Evolutionary conservation across 495 filamentous ascomycete species (phyloP).

Genomic region (Aspergillus cristatus): DNA sequence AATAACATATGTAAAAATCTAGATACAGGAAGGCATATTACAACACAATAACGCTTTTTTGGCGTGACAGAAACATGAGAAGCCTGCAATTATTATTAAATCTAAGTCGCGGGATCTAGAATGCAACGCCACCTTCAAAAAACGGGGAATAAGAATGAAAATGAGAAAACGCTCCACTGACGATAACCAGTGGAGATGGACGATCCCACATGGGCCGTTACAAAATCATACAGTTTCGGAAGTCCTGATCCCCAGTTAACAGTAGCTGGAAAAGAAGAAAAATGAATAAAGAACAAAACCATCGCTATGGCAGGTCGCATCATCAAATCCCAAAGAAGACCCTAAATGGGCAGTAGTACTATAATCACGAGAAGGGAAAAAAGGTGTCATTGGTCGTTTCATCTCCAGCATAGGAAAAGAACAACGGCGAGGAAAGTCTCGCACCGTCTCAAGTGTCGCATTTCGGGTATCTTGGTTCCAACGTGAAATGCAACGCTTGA

Average conservation of each 20-base stretch:
- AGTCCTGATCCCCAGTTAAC: not conserved
- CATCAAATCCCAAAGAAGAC: too few species aligned
- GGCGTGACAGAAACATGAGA: not conserved
- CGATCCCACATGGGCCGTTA: constrained; percentile 6
- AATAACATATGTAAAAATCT: not conserved
- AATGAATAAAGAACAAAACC: constrained; percentile 3
- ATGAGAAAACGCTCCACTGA: not conserved
- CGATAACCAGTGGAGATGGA: constrained; percentile 1
- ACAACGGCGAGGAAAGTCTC: too few species aligned
- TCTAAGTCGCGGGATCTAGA: constrained; percentile 14
- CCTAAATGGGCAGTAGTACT: too few species aligned
- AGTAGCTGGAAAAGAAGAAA: not conserved
- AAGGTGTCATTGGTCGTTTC: constrained; percentile 13
- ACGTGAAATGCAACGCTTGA: constrained; percentile 2
- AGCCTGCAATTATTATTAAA: constrained; percentile 16
- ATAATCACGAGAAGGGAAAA: constrained; percentile 11
- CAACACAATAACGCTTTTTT: constrained; percentile 1
- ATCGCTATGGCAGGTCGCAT: too few species aligned
- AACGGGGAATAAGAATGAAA: not conserved
- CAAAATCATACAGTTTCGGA: constrained; percentile 12
- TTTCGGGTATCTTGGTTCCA: too few species aligned
- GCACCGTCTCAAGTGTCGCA: too few species aligned
- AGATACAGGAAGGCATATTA: not conserved
- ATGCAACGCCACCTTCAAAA: constrained; percentile 8
- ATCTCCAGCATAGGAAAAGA: constrained; percentile 34